Evolutionary conservation across 2,329 filamentous ascomycete genomes (phyloP).

Genomic region (Colletotrichum orchidophilum): DNA sequence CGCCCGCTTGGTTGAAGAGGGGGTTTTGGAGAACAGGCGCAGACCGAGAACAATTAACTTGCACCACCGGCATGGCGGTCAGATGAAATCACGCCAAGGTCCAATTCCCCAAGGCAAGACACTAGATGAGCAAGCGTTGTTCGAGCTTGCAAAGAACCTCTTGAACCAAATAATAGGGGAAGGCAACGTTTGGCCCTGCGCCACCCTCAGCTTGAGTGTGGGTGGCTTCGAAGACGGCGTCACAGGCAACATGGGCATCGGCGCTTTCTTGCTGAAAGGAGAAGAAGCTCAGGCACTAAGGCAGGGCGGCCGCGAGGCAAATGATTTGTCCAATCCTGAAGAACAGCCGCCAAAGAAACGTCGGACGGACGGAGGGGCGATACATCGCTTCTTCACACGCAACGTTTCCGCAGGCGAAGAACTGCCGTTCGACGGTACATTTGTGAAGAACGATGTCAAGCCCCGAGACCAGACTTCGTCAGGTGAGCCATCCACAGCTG

Average conservation of each 20-base stretch:
- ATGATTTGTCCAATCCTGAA: neutral
- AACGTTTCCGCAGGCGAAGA: slow-evolving; percentile 43
- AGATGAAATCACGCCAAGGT: slow-evolving; percentile 78
- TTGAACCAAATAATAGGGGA: slow-evolving; percentile 82
- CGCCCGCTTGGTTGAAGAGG: slow-evolving; percentile 88
- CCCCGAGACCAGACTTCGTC: slow-evolving; percentile 33
- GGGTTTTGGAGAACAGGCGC: slow-evolving; percentile 85
- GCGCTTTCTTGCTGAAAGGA: slow-evolving; percentile 82
- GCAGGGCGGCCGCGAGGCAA: slow-evolving; percentile 41
- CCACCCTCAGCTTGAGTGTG: slow-evolving; percentile 88
- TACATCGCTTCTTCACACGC: slow-evolving; percentile 67
- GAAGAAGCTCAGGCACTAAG: slow-evolving; percentile 69
- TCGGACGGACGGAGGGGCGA: slow-evolving; percentile 58
- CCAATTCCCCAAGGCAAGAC: slow-evolving; percentile 80
- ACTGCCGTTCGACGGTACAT: slow-evolving; percentile 36
- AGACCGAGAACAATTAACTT: slow-evolving; percentile 87
- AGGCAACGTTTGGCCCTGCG: slow-evolving; percentile 86
- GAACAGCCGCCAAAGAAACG: slow-evolving; percentile 49
- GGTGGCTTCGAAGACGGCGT: slow-evolving; percentile 92
- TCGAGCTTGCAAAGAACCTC: slow-evolving; percentile 79
- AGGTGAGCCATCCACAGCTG: neutral
- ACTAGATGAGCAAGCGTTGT: slow-evolving; percentile 77
- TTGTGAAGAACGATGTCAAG: slow-evolving; percentile 9
- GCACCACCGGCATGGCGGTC: slow-evolving; percentile 79
- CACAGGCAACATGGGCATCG: slow-evolving; percentile 85